phyloP scores from a whole-genome alignment of 352 stramenopile genomes.

The Phytophthora chlamydospora region DNA sequence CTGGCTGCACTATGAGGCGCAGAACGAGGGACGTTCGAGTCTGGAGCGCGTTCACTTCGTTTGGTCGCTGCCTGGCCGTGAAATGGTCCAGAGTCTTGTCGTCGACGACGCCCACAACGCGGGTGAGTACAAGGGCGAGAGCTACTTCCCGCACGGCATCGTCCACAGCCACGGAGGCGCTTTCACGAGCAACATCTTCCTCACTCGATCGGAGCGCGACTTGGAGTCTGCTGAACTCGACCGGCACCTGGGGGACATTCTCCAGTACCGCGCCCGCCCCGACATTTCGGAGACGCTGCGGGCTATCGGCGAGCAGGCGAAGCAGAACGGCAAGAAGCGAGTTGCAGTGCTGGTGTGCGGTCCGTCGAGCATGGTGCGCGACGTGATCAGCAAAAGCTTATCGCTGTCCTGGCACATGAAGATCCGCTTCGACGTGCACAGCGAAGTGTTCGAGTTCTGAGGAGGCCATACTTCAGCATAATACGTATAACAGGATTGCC shows the following conservation, averaged over 20 bases:
- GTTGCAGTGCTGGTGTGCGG: slow-evolving; percentile 55
- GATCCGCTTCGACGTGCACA: slow-evolving; percentile 51
- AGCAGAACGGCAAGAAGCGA: slow-evolving; percentile 30
- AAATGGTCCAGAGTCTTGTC: slow-evolving; percentile 39
- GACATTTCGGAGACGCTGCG: slow-evolving; percentile 33
- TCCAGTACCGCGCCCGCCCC: slow-evolving; percentile 36
- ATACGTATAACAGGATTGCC: no score
- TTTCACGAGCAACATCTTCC: slow-evolving; percentile 47
- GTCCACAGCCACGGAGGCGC: slow-evolving; percentile 7
- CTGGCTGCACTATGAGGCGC: slow-evolving; percentile 31
- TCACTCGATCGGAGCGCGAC: slow-evolving; percentile 39
- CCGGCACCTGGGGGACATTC: slow-evolving; percentile 17
- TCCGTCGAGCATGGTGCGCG: slow-evolving; percentile 34
- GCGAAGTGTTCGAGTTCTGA: slow-evolving; percentile 44
- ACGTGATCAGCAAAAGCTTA: slow-evolving; percentile 33
- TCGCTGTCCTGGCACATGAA: slow-evolving; percentile 32
- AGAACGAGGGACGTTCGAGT: slow-evolving; percentile 16
- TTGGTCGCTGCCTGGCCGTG: slow-evolving; percentile 47
- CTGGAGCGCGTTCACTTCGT: slow-evolving; percentile 53
- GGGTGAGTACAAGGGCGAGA: slow-evolving; percentile 9
- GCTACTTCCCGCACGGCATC: slow-evolving; percentile 29
- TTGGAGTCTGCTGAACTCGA: slow-evolving; percentile 33
- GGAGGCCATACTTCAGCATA: no score
- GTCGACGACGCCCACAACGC: slow-evolving; percentile 9
- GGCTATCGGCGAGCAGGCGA: slow-evolving; percentile 37